Percentiles rank a stretch among this genome's conserved stretches.
Conservation (phyloP, 108 stramenopile genomes). For the Nitzschia putrida region DNA sequence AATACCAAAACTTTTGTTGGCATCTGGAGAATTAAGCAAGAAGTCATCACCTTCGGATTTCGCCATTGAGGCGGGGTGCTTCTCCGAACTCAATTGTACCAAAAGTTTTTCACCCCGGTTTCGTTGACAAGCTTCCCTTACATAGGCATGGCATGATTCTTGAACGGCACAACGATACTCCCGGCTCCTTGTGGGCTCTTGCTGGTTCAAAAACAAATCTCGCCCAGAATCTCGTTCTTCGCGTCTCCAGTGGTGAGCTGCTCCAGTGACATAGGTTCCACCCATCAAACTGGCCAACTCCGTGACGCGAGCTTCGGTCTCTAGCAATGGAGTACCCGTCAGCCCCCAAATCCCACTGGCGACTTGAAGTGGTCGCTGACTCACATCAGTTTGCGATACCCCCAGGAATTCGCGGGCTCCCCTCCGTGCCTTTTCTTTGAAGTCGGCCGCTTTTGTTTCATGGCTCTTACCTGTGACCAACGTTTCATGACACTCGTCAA, state of each 20-base stretch:
- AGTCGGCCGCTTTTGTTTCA: conserved; percentile 23
- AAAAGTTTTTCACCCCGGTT: conserved; percentile 56
- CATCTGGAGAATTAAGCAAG: conserved; percentile 44
- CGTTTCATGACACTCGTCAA: conserved; percentile 62
- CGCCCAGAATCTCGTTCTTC: conserved; percentile 63
- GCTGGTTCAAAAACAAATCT: conserved; percentile 62
- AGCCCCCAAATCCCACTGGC: conserved; percentile 64
- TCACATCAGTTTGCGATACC: conserved; percentile 55
- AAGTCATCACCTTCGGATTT: conserved; percentile 46
- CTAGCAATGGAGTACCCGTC: conserved; percentile 76
- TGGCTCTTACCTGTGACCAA: conserved; percentile 13
- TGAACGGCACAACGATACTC: conserved; percentile 54
- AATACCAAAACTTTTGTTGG: conserved; percentile 41
- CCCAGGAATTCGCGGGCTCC: conserved; percentile 72
- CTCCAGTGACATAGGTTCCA: conserved; percentile 61
- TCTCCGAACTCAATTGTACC: conserved; percentile 50
- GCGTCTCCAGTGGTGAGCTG: conserved; percentile 69
- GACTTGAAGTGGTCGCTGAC: conserved; percentile 53
- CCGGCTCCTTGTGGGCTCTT: conserved; percentile 62
- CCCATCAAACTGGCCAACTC: conserved; percentile 82
- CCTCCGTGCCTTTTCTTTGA: conserved; percentile 58
- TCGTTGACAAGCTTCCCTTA: conserved; percentile 28
- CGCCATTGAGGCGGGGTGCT: conserved; percentile 47
- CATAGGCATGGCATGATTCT: conserved; percentile 10
- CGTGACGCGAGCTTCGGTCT: conserved; percentile 63